Base-by-base conservation (phyloP, 2,329 filamentous ascomycete species). In the Nectriaceae sp. region DNA sequence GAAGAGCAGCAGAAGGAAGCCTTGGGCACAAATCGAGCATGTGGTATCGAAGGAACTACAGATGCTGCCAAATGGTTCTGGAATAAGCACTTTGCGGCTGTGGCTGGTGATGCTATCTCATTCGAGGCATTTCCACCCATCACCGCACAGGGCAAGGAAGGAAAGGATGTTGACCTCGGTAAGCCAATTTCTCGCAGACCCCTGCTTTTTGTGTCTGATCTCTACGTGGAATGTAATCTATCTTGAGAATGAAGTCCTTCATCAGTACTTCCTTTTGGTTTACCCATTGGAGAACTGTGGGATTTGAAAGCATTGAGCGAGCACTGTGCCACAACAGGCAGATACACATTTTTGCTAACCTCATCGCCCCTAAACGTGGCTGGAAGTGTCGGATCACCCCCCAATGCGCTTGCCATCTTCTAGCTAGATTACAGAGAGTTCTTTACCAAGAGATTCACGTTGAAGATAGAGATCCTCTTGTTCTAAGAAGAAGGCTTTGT, bases 331-430 rank as follows among this genome's bases (percentile, higher is more conserved):
- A 70, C 74, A 62, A 72, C 74, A 44, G 67, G 71, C 13, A 70
- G 76, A 24, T 87, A 82, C 69, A 78, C 73, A 4, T 88, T 87
- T 60, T 76, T 88, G 68, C 73, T 87, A 20, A 80, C 78, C 0
- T 84, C 80, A 52, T 74, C 73, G 13, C 82, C 83, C 1, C 66
- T 83, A 26, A 85, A 61, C 2, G 10, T 57, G 35, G 10, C 35
- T 53, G 24, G 50, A 43, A 40, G 59, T 40, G 19, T 61, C 38
- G 10, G 36, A 5, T 44, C 40, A 3, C 59, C 59, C 0, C 59
- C 59, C 0, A 61, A 61, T 46, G 59, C 59, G 3, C 21, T 61
- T 42, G 59, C 59, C 15, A 60, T 61, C 3, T 60, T 61, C 15
- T 61, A 44, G 26, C 8, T 8, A 51, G 1, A 4, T 11, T 16